phyloP scores from a whole-genome alignment of 192 early-diverging fungal genomes.

The Paraglomus occultum region DNA sequence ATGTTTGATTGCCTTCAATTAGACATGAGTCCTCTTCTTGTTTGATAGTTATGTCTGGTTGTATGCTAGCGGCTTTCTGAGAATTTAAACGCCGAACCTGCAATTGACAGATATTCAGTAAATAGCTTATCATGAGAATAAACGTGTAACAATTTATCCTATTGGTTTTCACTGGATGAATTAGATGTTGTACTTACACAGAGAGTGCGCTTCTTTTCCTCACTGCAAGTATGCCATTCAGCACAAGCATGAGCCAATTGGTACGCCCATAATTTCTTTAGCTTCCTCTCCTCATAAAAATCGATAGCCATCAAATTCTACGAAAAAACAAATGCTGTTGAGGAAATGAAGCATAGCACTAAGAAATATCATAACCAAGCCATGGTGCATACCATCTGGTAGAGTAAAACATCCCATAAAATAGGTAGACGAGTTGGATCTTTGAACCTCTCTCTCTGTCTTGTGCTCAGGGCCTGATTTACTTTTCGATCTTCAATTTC shows the following conservation, averaged over 20 bases:
- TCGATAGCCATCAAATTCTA: conserved; percentile 80
- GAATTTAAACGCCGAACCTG: no score
- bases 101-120: no score
- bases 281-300: conserved; percentile 76
- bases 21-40: no score
- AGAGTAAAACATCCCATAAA: conserved; percentile 75
- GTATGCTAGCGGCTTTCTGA: no score
- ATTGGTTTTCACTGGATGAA: no score
- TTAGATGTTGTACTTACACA: no score
- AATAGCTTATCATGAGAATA: no score
- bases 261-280: conserved; percentile 77
- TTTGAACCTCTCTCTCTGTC: conserved; percentile 66
- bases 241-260: conserved; percentile 60
- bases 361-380: neutral
- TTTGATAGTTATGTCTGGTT: no score
- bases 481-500: conserved; percentile 70
- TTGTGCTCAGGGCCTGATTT: conserved; percentile 69
- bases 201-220: no score
- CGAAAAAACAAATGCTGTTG: neutral
- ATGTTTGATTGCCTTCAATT: no score
- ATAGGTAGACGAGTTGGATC: conserved; percentile 56
- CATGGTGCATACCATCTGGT: conserved; percentile 65
- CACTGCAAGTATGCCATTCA: conserved; percentile 64
- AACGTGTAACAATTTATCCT: no score
- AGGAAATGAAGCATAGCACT: neutral